Evolutionary conservation across 2,329 filamentous ascomycete species (phyloP).

Genomic region (Eutypa lata): DNA sequence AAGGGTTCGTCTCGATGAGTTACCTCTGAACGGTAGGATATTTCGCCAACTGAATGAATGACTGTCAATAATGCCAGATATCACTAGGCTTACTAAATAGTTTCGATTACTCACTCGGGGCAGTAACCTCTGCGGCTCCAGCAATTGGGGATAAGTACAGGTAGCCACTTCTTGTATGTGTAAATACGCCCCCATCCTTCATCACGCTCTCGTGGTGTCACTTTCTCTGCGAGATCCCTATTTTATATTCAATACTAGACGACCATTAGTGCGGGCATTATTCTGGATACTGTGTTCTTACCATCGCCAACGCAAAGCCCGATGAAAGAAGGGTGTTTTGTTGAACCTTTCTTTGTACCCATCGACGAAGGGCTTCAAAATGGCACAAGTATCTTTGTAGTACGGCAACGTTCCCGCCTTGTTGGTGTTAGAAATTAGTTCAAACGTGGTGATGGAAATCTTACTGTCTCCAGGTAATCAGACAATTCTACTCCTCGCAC

Average conservation of each 20-base stretch:
- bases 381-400: background rate
- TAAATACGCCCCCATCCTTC: background rate
- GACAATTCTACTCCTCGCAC: too few relatives aligned
- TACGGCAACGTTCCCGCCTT: background rate
- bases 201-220: background rate
- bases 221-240: background rate
- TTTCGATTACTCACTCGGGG: too few relatives aligned
- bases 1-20: too few relatives aligned
- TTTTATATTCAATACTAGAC: too few relatives aligned
- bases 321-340: background rate
- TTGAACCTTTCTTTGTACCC: background rate
- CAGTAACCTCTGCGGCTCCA: too few relatives aligned
- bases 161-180: too few relatives aligned
- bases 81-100: too few relatives aligned
- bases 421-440: background rate
- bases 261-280: background rate
- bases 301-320: background rate
- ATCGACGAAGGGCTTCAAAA: background rate
- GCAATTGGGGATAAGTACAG: too few relatives aligned
- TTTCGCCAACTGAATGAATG: too few relatives aligned
- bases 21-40: too few relatives aligned
- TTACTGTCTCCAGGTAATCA: background rate
- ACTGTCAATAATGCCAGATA: too few relatives aligned
- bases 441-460: background rate
- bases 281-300: background rate